Base-by-base conservation (phyloP, 352 stramenopile species). In the Aphanomyces invadans region DNA sequence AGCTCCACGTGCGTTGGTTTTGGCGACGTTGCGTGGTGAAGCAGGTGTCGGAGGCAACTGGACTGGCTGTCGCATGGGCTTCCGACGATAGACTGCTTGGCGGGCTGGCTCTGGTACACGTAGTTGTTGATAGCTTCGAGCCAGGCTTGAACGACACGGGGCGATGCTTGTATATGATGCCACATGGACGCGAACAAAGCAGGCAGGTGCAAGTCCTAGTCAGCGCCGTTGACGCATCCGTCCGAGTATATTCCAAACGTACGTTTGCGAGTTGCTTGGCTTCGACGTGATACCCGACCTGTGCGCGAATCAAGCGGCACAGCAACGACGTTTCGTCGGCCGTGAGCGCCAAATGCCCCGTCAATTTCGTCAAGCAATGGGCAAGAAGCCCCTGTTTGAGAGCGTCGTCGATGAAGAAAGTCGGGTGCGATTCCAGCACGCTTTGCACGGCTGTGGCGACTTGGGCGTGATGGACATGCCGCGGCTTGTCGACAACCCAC, bases 301-400 rank as follows among this genome's bases (percentile, higher is more conserved):
- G 15, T 15, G 36, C 7, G 7, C 29, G 25, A 7, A 57, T 4
- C 49, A 57, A 38, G 19, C 25, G 4, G 29, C 25, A 38, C 32
- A 38, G 36, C n/a, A 57, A 33, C 12, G 29, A 9, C 5, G 19
- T 33, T 28, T 57, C 49, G 15, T 57, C 49, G 5, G 17, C n/a
- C 29, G 25, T 32, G 9, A 33, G 19, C 1, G 49, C 7, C 49
- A 57, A 57, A 38, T 57, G 49, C 12, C 49, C 7, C 11, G 29
- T 28, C 5, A 57, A 32, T 9, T 28, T n/a, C 21, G 21, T 38
- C 49, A 57, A 57, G 29, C 49, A 57, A 57, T 57, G 49, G 25
- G 19, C 19, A 57, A n/a, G 49, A 57, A 57, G 11, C 29, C 29
- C 4, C 5, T 57, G 12, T 57, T n/a, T n/a, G 21, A 57, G 29